Base-by-base conservation (phyloP, 176 grass and related monocot species). In the Carex pumila region DNA sequence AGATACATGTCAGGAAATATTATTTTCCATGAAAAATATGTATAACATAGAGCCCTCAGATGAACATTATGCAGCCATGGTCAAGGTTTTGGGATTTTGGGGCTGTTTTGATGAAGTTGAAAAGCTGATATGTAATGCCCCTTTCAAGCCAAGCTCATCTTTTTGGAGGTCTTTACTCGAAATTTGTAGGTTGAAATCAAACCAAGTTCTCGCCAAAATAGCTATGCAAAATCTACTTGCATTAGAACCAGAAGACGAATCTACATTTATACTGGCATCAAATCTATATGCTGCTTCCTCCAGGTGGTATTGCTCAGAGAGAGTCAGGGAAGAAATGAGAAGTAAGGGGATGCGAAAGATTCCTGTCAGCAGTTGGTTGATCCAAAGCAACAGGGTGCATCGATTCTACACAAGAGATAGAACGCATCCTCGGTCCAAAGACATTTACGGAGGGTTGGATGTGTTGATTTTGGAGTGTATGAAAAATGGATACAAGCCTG, bases 1-100 rank as follows among this genome's bases (percentile, higher is more conserved):
- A 4, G 74, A 68, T 13, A 59, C 7, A 50, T 80, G 85, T 52
- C 73, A 52, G 1, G 36, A 87, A 65, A 71, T 89, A 61, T 86
- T 86, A 17, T 34, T 72, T 83, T 85, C 75, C 69, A 89, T 89
- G 88, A 83, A 57, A 71, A 64, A 67, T 41, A 65, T 62, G 22
- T 89, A 86, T 66, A 83, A 80, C 62, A 89, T 89, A 47, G 67
- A 86, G 79, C 88, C 88, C 21, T 50, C 45, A 64, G 31, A 82
- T 55, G 83, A 89, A 84, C 88, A 89, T 62, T 89, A 86, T 55
- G 78, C 88, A 14, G 65, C 81, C 79, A 86, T 89, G 84, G 80
- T 89, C 29, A 79, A 89, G 32, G 65, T 89, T 78, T 71, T 86
- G 50, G 88, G 88, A 49, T 80, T 65, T 61, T 78, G 73, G 52